phyloP scores from a whole-genome alignment of 257 asterid genomes.

The Henckelia pumila region DNA sequence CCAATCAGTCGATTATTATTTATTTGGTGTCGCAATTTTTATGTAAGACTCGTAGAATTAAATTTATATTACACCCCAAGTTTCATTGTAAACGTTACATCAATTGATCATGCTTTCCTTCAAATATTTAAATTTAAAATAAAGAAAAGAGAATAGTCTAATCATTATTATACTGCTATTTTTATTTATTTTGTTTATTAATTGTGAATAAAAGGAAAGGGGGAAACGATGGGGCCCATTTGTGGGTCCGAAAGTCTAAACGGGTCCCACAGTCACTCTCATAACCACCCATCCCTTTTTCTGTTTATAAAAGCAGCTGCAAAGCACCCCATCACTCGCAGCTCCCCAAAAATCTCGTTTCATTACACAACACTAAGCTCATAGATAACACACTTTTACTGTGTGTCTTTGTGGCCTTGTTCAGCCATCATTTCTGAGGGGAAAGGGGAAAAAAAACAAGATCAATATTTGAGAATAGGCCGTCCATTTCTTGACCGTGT shows the following conservation, averaged over 20 bases:
- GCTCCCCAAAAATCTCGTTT: conserved; percentile 21
- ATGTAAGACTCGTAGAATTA: no score
- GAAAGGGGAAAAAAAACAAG: conserved; percentile 3
- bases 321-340: conserved; percentile 26
- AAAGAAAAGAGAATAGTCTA: no score
- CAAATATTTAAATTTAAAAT: no score
- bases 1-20: no score
- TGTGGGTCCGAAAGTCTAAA: conserved; percentile 28
- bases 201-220: no score
- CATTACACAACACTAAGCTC: conserved; percentile 14
- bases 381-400: conserved; percentile 23
- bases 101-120: no score
- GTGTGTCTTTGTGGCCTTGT: conserved; percentile 25
- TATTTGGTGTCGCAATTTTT: no score
- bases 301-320: conserved; percentile 54
- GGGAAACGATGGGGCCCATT: conserved; percentile 26
- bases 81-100: no score
- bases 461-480: conserved; percentile 26
- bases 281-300: conserved; percentile 25
- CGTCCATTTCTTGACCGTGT: conserved; percentile 23
- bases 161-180: no score
- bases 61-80: no score
- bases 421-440: conserved; percentile 8
- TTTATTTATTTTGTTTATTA: no score
- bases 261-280: conserved; percentile 38